A percentile compares a stretch with the other conserved stretches of the same genome.
These are phyloP conservation scores for Monilinia fructigena DNA, from an alignment of 2,329 filamentous ascomycete species.

Conservation along the genomic window DNA sequence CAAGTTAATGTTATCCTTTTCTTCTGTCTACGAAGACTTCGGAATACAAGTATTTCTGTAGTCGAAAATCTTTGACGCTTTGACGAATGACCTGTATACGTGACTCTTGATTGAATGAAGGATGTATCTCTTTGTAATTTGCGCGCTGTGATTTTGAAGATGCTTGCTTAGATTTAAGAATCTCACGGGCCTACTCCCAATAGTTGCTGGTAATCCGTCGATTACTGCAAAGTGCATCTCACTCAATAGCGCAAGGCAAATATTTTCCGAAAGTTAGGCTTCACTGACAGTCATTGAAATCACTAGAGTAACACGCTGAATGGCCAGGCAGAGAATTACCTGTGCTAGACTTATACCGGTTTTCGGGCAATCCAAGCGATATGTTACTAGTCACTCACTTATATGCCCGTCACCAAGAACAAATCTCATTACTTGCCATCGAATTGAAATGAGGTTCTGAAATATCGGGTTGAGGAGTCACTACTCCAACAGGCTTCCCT, in stretches of 20 bases:
- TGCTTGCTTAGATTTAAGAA: neutral
- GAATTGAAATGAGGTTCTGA: constrained; percentile 21
- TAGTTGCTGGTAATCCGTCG: neutral
- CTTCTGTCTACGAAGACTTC: no score
- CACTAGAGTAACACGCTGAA: neutral
- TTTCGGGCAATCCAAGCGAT: neutral
- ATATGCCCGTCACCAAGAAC: neutral
- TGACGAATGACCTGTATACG: no score
- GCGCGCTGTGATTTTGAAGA: no score
- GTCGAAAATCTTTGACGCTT: no score
- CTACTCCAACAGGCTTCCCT: constrained; percentile 19
- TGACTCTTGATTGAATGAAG: no score
- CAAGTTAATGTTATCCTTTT: no score
- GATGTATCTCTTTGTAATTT: no score
- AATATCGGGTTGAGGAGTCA: constrained; percentile 17
- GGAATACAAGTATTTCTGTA: no score
- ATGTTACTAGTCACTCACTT: neutral
- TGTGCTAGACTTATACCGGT: neutral
- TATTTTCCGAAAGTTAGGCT: neutral
- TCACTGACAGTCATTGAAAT: constrained; percentile 4
- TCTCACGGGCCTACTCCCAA: neutral
- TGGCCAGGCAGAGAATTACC: neutral
- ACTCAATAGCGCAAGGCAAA: neutral
- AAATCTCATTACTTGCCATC: neutral
- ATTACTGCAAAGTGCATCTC: neutral